Base-by-base conservation (phyloP, 164 flowering plant genomes). In the Santalum album region DNA sequence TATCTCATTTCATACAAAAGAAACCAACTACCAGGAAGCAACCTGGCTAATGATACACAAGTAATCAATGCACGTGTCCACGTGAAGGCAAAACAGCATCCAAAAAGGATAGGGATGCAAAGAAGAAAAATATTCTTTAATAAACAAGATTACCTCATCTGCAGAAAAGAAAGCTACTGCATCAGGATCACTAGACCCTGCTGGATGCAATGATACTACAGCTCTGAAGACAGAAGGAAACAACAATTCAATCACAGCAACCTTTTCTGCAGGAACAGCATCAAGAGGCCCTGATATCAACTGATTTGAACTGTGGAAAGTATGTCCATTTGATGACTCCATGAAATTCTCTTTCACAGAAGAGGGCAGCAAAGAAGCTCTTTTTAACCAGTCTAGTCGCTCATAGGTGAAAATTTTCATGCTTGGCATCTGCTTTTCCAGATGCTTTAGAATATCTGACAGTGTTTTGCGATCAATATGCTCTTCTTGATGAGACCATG, bases 131-230 rank as follows among this genome's bases (percentile, higher is more conserved):
- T 59, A 15, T 15, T 16, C 46, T 20, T 17, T n/a, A 16, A 17
- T 49, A 23, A 39, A 44, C 43, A 47, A 52, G 38, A 62, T 51
- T 74, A 88, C 98, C 98, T 89, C 99, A 62, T 92, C 96, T 2
- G 96, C 96, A 54, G 96, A 86, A 69, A 89, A 92, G 79, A 92
- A 87, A 18, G 96, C 87, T n/a, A 89, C 91, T 16, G 99, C 81
- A 78, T 87, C 96, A 58, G 99, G 96, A 42, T 82, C 84, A 50
- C 69, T 59, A 47, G 96, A 84, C 40, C 96, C 99, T 48, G 83
- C 90, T 29, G 91, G 90, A 74, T 87, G 89, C 64, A 92, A 69
- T 53, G 99, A 87, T 43, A 92, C 70, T 54, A 89, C 29, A 46
- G 84, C 94, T 71, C 96, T 81, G 67, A 89, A 83, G 54, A 89